phyloP scores from a whole-genome alignment of 2,329 filamentous ascomycete genomes.

The Pleurostoma richardsiae region DNA sequence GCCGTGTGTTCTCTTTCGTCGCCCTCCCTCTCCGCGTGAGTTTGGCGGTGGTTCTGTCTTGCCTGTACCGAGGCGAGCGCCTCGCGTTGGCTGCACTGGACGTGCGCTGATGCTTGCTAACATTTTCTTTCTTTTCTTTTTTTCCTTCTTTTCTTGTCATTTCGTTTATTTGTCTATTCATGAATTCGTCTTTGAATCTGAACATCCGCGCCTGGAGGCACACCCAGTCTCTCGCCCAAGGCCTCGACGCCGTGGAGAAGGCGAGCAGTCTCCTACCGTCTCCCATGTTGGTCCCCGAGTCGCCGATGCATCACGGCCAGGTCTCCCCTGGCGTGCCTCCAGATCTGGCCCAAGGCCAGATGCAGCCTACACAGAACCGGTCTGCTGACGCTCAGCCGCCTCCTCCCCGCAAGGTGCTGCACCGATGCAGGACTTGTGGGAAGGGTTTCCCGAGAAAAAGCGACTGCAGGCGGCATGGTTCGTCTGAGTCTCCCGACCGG shows the following conservation, averaged over 20 bases:
- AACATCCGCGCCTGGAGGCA: background rate
- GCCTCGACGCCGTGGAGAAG: no score
- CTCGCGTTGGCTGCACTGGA: no score
- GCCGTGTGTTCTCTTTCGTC: background rate
- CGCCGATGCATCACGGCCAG: constrained; percentile 25
- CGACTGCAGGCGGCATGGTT: constrained; percentile 86
- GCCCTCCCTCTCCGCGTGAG: no score
- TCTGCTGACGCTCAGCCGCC: constrained; percentile 23
- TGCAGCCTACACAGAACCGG: constrained; percentile 24
- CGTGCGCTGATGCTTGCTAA: no score
- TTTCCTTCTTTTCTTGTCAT: background rate
- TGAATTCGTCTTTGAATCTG: background rate
- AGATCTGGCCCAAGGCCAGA: constrained; percentile 32
- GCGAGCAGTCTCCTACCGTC: no score
- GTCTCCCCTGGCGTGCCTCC: constrained; percentile 26
- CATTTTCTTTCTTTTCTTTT: no score
- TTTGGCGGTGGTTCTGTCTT: no score
- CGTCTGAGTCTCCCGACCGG: constrained; percentile 1
- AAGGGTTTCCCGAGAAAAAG: constrained; percentile 92
- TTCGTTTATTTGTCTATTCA: no score
- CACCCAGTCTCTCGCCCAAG: background rate
- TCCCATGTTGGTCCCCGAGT: constrained; percentile 40
- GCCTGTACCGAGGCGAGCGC: no score
- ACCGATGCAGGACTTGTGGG: constrained; percentile 81
- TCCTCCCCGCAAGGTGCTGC: constrained; percentile 64